Evolutionary conservation across 192 early-diverging fungal genomes (phyloP).

Genomic region (Radiomyces spectabilis): DNA sequence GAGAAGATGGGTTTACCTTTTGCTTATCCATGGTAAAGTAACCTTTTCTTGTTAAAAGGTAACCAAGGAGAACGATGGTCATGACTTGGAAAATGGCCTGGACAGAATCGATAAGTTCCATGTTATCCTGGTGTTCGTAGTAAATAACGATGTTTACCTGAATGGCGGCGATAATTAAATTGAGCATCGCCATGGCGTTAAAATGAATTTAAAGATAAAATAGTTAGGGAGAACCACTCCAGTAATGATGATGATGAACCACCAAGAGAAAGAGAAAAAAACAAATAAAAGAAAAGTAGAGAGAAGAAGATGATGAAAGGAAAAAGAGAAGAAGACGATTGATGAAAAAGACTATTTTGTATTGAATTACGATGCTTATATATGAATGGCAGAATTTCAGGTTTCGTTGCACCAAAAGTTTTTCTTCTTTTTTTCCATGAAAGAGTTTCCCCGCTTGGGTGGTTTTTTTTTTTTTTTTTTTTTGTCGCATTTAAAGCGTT

Average conservation of each 20-base stretch:
- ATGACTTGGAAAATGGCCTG: slow-evolving; percentile 30
- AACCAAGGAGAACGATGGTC: slow-evolving; percentile 22
- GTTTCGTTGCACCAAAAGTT: too few relatives aligned
- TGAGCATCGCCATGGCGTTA: slow-evolving; percentile 8
- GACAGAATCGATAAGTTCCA: not conserved
- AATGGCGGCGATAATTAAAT: slow-evolving; percentile 18
- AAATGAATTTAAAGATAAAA: not conserved
- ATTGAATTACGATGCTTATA: too few relatives aligned
- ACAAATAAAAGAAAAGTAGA: not conserved
- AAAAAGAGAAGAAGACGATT: not conserved
- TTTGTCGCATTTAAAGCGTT: too few relatives aligned
- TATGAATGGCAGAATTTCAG: too few relatives aligned
- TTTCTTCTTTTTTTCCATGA: too few relatives aligned
- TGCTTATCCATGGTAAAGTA: slow-evolving; percentile 23
- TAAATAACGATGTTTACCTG: slow-evolving; percentile 8
- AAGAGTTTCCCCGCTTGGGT: too few relatives aligned
- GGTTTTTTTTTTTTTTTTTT: too few relatives aligned
- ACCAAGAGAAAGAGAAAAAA: not conserved
- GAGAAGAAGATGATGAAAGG: not conserved
- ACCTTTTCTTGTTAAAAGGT: slow-evolving; percentile 13
- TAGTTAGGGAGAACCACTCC: too few relatives aligned
- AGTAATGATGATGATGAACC: not conserved
- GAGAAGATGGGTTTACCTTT: slow-evolving; percentile 17
- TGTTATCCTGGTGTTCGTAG: not conserved
- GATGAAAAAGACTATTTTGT: too few relatives aligned